Evolutionary conservation across 1,139 yeast species (phyloP), one percentile per base, ranked within the genome.

Genomic region (Saccharomyces hybrid): DNA sequence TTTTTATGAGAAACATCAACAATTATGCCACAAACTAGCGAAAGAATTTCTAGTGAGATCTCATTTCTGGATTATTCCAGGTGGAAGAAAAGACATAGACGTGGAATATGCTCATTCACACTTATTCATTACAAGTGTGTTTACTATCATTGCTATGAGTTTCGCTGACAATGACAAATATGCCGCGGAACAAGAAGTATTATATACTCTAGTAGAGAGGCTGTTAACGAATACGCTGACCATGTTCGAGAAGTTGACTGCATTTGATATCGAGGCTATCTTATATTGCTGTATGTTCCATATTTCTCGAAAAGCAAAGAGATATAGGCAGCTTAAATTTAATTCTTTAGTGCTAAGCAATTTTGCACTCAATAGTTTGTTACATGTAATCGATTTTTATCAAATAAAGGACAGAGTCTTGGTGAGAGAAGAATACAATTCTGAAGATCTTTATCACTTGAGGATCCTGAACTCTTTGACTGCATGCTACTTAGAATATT

Each of bases 11-110:
- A 62, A 70, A 23, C 69, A 78, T 57, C 72, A 72, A 57, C 54
- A 57, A 2, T 60, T 78, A 3, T 76, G 79, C 56, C 63, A 76
- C 13, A 64, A 67, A 47, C 59, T 78, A 14, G 74, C 78, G 0
- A 70, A 73, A 54, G 73, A 75, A 31, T 79, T 78, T 57, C 61
- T 79, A 34, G 74, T 71, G 26, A 73, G 73, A 46, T 77, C 82
- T 1, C 81, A 78, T 61, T 78, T 76, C 61, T 79, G 81, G 81
- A 78, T 78, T 49, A 76, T 78, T 5, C 83, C 83, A 1, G 82
- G 82, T 11, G 82, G 82, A 3, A 72, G 78, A 14, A 76, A 73
- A 47, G 72, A 70, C 34, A 73, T 79, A 8, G 70, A 75, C 48
- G 62, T 72, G 48, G 68, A 68, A 5, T 79, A 77, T 59, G 81